phyloP scores from a whole-genome alignment of 345 rosid species.

The Pugionium dolabratum region DNA sequence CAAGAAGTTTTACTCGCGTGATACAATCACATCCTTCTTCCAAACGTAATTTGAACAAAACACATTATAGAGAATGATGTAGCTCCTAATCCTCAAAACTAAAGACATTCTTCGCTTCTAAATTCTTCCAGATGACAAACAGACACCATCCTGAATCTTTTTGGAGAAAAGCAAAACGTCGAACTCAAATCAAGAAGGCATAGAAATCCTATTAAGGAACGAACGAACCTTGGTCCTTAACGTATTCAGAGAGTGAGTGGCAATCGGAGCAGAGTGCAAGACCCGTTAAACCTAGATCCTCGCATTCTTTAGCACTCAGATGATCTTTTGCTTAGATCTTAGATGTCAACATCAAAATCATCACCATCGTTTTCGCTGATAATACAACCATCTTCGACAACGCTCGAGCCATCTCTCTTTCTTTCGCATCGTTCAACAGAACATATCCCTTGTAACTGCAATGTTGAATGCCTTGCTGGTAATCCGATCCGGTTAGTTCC shows the following conservation, averaged over 20 bases:
- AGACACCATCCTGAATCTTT: background rate
- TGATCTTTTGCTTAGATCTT: constrained; percentile 53
- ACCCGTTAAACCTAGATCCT: constrained; percentile 90
- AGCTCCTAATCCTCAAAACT: constrained; percentile 10
- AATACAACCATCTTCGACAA: constrained; percentile 22
- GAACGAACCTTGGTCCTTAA: constrained; percentile 74
- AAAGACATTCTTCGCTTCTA: background rate
- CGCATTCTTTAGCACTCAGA: constrained; percentile 71
- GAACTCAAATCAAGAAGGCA: background rate
- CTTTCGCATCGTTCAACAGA: constrained; percentile 16
- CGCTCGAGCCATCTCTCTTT: constrained; percentile 31
- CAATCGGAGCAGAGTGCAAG: constrained; percentile 98
- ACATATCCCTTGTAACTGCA: constrained; percentile 3
- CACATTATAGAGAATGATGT: background rate
- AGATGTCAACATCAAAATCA: constrained; percentile 12
- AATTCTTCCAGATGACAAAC: background rate
- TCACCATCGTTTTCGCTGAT: constrained; percentile 8
- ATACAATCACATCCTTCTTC: too few species aligned
- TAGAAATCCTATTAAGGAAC: background rate
- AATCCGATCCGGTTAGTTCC: constrained; percentile 23
- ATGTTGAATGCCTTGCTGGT: constrained; percentile 1
- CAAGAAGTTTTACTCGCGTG: background rate
- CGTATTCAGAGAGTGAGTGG: constrained; percentile 76
- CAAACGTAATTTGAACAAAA: too few species aligned
- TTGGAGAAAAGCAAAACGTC: background rate